Evolutionary conservation across 2,329 filamentous ascomycete genomes (phyloP).

Genomic region (Bertia moriformis): DNA sequence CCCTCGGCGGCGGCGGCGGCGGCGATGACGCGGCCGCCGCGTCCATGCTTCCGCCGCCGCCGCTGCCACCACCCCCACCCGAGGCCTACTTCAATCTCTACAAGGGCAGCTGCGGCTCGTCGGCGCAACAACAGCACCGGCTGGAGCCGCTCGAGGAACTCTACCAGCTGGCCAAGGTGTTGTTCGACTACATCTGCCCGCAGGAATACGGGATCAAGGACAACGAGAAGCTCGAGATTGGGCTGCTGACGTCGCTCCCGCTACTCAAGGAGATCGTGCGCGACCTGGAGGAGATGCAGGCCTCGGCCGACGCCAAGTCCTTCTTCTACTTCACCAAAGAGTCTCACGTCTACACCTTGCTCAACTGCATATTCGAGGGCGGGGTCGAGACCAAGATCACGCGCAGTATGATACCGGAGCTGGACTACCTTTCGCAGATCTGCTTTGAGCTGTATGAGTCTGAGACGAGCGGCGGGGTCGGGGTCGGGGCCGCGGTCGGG

Average conservation of each 20-base stretch:
- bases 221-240: constrained; percentile 95
- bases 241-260: constrained; percentile 80
- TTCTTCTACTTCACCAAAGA: constrained; percentile 99
- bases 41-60: too few relatives aligned
- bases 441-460: constrained; percentile 97
- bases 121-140: constrained; percentile 68
- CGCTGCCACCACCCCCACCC: too few relatives aligned
- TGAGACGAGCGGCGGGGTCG: constrained; percentile 57
- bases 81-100: constrained; percentile 84
- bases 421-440: constrained; percentile 94
- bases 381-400: constrained; percentile 95
- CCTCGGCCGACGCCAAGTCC: constrained; percentile 80
- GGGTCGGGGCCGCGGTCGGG: constrained; percentile 2
- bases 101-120: constrained; percentile 58
- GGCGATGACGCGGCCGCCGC: constrained; percentile 39
- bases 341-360: constrained; percentile 91
- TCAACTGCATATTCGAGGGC: constrained; percentile 95
- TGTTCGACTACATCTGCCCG: constrained; percentile 96
- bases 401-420: constrained; percentile 83
- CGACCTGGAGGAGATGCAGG: constrained; percentile 92
- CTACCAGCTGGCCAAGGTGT: constrained; percentile 81
- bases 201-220: constrained; percentile 97
- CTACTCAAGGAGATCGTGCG: constrained; percentile 92
- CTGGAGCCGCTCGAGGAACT: constrained; percentile 82
- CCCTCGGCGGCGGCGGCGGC: constrained; percentile 25